Evolutionary conservation across 768 basidiomycete species (phyloP).

Genomic region (Lactifluus pinguis): DNA sequence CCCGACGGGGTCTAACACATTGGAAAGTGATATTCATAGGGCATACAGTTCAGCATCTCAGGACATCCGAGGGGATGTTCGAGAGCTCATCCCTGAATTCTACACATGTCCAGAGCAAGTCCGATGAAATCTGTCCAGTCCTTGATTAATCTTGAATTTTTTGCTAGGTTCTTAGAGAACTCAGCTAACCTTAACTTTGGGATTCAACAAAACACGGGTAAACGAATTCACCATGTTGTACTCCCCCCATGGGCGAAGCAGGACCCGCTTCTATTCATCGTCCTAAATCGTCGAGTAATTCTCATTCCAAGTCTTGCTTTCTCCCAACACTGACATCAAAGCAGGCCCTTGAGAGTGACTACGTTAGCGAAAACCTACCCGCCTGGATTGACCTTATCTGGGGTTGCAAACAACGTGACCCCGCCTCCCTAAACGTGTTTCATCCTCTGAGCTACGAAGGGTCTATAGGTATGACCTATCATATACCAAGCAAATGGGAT

Average conservation of each 20-base stretch:
- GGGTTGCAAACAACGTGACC: constrained; percentile 79
- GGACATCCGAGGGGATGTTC: constrained; percentile 85
- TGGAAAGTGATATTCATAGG: constrained; percentile 58
- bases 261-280: constrained; percentile 77
- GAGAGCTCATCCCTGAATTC: constrained; percentile 89
- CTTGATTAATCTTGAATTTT: background rate
- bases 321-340: background rate
- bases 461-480: constrained; percentile 49
- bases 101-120: constrained; percentile 74
- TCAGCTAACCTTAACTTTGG: constrained; percentile 73
- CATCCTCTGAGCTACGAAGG: constrained; percentile 93
- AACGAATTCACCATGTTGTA: constrained; percentile 79
- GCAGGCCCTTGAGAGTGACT: constrained; percentile 80
- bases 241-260: constrained; percentile 84
- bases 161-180: constrained; percentile 72
- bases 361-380: constrained; percentile 75
- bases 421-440: constrained; percentile 71
- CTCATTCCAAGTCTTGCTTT: background rate
- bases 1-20: constrained; percentile 10
- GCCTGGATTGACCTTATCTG: constrained; percentile 94
- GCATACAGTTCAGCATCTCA: constrained; percentile 78
- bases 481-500: background rate
- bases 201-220: constrained; percentile 58
- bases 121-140: background rate
- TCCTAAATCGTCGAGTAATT: constrained; percentile 50